Evolutionary conservation across 2,329 filamentous ascomycete species (phyloP).

Genomic region (Trichoderma harzianum): DNA sequence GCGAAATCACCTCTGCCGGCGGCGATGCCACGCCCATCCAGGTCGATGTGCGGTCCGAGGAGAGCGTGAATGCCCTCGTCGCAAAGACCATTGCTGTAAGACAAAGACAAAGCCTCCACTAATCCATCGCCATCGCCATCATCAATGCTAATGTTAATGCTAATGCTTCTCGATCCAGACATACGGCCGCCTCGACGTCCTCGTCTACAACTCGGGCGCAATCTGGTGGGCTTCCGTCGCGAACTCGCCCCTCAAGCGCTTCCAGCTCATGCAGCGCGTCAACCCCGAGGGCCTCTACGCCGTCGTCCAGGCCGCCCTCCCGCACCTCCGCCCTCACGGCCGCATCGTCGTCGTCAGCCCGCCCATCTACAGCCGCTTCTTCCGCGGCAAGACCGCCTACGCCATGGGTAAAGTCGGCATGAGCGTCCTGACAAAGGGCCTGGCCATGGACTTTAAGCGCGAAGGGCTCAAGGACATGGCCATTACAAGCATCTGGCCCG

Average conservation of each 20-base stretch:
- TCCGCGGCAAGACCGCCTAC: constrained; percentile 81
- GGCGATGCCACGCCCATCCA: constrained; percentile 62
- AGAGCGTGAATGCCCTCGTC: constrained; percentile 59
- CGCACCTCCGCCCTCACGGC: constrained; percentile 58
- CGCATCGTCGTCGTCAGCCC: constrained; percentile 77
- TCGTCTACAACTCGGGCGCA: constrained; percentile 81
- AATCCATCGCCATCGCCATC: neutral
- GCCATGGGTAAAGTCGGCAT: constrained; percentile 76
- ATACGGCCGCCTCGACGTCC: constrained; percentile 65
- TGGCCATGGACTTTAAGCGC: constrained; percentile 76
- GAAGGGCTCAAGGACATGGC: constrained; percentile 66
- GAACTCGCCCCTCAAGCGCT: constrained; percentile 71
- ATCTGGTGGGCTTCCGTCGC: constrained; percentile 80
- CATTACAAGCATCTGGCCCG: constrained; percentile 80
- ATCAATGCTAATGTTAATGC: neutral
- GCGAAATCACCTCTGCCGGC: constrained; percentile 65
- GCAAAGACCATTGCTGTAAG: constrained; percentile 47
- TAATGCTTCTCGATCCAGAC: constrained; percentile 29
- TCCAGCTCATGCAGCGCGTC: constrained; percentile 72
- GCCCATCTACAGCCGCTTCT: constrained; percentile 82
- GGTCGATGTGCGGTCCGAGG: constrained; percentile 66
- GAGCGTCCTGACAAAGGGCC: constrained; percentile 75
- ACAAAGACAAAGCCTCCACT: neutral
- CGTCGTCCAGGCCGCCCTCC: constrained; percentile 64
- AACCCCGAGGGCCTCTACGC: constrained; percentile 76